Percentiles rank a stretch among this genome's conserved stretches.
Evolutionary conservation across 2,329 filamentous ascomycete genomes (phyloP).

Genomic region (Magnaporthiopsis rhizophila): DNA sequence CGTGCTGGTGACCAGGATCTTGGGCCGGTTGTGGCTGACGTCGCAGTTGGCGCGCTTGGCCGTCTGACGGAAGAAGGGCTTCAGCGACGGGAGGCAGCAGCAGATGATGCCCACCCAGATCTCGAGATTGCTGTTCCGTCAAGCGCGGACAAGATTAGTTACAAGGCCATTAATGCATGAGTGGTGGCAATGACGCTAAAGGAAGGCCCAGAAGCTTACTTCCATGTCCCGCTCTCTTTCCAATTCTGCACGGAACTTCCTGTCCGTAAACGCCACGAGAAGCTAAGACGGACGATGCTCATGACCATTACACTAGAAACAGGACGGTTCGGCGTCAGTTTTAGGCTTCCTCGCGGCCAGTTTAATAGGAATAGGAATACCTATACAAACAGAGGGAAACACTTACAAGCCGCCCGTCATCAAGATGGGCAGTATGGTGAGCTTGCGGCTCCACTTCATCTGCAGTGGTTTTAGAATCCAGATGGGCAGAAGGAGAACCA

Average conservation of each 20-base stretch:
- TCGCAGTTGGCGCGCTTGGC: too few species aligned
- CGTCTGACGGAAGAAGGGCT: slow-evolving; percentile 22
- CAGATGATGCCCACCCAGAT: slow-evolving; percentile 3
- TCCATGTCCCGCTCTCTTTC: too few species aligned
- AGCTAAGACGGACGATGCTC: background rate
- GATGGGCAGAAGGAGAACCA: background rate
- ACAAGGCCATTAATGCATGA: background rate
- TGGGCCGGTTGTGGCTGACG: too few species aligned
- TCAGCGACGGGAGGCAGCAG: background rate
- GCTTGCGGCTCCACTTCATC: background rate
- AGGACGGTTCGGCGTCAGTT: background rate
- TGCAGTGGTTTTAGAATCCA: slow-evolving; percentile 1
- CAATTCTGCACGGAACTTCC: too few species aligned
- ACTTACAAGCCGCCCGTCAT: slow-evolving; percentile 4
- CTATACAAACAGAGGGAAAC: background rate
- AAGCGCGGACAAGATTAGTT: background rate
- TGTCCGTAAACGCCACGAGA: background rate
- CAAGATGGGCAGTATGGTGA: background rate
- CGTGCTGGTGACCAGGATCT: too few species aligned
- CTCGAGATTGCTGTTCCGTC: background rate
- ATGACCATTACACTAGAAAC: background rate
- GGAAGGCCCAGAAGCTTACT: background rate
- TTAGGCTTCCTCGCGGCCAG: background rate
- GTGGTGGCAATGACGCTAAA: background rate
- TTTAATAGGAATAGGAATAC: too few species aligned